Evolutionary conservation across 2,329 filamentous ascomycete genomes (phyloP).

Genomic region (Microascus cirrosus): DNA sequence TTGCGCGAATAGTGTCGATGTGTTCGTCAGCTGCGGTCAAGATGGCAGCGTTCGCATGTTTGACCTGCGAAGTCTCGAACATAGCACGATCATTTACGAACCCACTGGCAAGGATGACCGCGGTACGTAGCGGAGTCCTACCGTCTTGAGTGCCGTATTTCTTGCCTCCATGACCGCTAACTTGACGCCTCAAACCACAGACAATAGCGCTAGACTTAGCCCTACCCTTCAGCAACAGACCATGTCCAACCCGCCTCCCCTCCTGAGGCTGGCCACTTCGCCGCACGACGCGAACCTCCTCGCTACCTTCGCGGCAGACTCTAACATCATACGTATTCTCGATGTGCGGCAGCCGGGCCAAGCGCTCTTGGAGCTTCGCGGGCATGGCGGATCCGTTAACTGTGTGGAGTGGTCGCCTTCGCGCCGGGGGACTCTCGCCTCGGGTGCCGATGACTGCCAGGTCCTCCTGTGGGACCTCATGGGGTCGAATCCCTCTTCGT

Average conservation of each 20-base stretch:
- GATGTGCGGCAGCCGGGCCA: slow-evolving; percentile 95
- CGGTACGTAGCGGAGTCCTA: slow-evolving; percentile 34
- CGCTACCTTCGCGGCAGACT: slow-evolving; percentile 94
- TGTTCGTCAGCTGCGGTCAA: slow-evolving; percentile 95
- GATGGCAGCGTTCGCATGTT: slow-evolving; percentile 99
- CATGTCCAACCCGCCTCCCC: slow-evolving; percentile 63
- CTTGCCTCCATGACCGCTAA: neutral
- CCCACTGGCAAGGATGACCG: slow-evolving; percentile 76
- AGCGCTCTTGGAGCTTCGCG: slow-evolving; percentile 83
- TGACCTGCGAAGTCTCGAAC: slow-evolving; percentile 87
- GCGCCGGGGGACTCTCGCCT: slow-evolving; percentile 78
- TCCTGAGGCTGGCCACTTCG: slow-evolving; percentile 76
- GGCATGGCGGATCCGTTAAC: slow-evolving; percentile 76
- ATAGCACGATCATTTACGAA: slow-evolving; percentile 98
- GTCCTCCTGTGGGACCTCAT: slow-evolving; percentile 92
- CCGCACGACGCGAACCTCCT: slow-evolving; percentile 92
- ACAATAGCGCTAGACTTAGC: slow-evolving; percentile 54
- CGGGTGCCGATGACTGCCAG: slow-evolving; percentile 82
- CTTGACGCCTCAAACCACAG: slow-evolving; percentile 16
- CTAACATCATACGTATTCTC: slow-evolving; percentile 82
- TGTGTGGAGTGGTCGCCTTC: slow-evolving; percentile 93
- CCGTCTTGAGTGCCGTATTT: neutral
- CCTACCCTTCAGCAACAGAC: slow-evolving; percentile 68
- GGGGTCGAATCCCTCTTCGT: slow-evolving; percentile 40
- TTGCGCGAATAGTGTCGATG: slow-evolving; percentile 95